These are phyloP conservation scores for Solanum etuberosum DNA, from an alignment of 257 asterid species.

Conservation along the genomic window DNA sequence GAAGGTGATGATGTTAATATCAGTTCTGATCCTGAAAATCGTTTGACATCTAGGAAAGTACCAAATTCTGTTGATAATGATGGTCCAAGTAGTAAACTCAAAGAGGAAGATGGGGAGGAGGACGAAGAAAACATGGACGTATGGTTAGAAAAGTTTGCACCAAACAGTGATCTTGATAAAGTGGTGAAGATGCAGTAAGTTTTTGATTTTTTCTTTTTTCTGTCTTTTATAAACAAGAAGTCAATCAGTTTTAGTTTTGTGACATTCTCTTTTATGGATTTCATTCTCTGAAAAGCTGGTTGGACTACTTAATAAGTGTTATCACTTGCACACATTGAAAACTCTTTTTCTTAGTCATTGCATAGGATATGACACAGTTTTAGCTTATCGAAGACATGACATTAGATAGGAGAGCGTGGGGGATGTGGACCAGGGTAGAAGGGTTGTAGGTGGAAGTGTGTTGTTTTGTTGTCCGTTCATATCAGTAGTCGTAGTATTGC, in stretches of 20 bases:
- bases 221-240: not conserved
- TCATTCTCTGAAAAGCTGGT: not conserved
- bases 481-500: too few species aligned
- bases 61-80: conserved; percentile 18
- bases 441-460: too few species aligned
- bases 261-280: not conserved
- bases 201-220: not conserved
- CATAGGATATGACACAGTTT: too few species aligned
- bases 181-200: conserved; percentile 89
- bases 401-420: too few species aligned
- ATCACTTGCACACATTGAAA: not conserved
- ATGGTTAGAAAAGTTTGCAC: conserved; percentile 57
- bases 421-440: too few species aligned
- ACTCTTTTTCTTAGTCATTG: not conserved
- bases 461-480: too few species aligned
- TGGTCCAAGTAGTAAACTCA: conserved; percentile 40
- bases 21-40: conserved; percentile 16
- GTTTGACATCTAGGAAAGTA: conserved; percentile 25
- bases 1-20: conserved; percentile 29
- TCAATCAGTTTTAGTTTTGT: not conserved
- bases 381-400: too few species aligned
- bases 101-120: conserved; percentile 90
- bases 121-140: conserved; percentile 90
- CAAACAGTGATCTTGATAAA: conserved; percentile 68
- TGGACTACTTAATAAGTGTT: not conserved